Base-by-base conservation (phyloP, 176 grass and related monocot species). In the Melocanna baccifera region DNA sequence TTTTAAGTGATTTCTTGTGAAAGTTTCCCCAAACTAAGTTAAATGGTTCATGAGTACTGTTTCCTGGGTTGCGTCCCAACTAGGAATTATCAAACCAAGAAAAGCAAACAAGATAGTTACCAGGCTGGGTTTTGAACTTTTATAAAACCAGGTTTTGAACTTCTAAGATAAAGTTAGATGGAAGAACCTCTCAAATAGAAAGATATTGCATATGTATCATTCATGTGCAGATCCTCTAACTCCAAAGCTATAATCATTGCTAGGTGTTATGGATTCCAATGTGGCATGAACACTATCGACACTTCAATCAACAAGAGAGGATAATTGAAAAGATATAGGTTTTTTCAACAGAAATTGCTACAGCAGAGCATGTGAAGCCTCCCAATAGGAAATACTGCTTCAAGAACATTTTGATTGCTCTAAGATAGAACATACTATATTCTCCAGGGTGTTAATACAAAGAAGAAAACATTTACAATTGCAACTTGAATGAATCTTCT, bases 251-350 rank as follows among this genome's bases (percentile, higher is more conserved):
- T 73, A 72, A 72, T 43, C 19, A 57, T 23, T 41, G 18, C 10
- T 75, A 30, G 25, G 22, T 47, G 20, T 9, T 39, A 73, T 13
- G 16, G 4, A 62, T 14, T 48, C 56, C 12, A 6, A 62, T 62
- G 10, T 0, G 12, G 2, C n/a, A 29, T n/a, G 12, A 52, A 39
- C 43, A 48, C 7, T 59, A 68, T 15, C 36, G 40, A 67, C 1
- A 50, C 11, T 85, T 36, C 7, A 89, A 59, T 74, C 77, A 89
- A 80, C 51, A 40, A 69, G n/a, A 67, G 48, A 58, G 37, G 14
- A 40, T 28, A 41, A 70, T 32, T 12, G 51, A 76, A 64, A 78
- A 4, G 15, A 42, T 20, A 18, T 22, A 48, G 4, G 20, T 48
- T 22, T 12, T 59, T 77, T 46, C 16, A 25, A 23, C 0, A 3